Evolutionary conservation across 257 asterid genomes (phyloP), one percentile per base, ranked within the genome.

Genomic region (Echium plantagineum): DNA sequence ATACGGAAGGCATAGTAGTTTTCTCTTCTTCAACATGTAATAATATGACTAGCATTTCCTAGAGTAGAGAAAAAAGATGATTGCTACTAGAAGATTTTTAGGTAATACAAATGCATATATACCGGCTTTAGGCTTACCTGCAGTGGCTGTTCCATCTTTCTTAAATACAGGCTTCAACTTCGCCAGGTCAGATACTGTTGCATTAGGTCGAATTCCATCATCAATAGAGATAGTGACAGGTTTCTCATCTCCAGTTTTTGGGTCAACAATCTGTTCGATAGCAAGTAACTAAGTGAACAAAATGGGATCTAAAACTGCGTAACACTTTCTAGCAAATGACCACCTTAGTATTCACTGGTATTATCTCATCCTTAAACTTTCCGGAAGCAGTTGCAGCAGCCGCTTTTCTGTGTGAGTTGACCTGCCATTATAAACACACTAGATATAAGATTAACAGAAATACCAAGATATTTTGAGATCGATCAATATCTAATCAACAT

Each of bases 21-120:
- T n/a, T n/a, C n/a, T n/a, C n/a, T n/a, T n/a, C n/a, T n/a, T n/a
- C n/a, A n/a, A n/a, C n/a, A n/a, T n/a, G n/a, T n/a, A n/a, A n/a
- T n/a, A n/a, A n/a, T n/a, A n/a, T 89, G 99, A 80, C 99, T 93
- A 60, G 99, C 89, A 65, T 89, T 93, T 68, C 96, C 98, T 93
- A 70, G 61, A 69, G 26, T 24, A 51, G 2, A 38, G 52, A 42
- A 65, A 35, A 24, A 49, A 60, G 65, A 31, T 57, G 60, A 38
- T 61, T 51, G 52, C 62, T 15, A 65, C 17, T 58, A 6, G 17
- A 63, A 38, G 66, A 55, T 38, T 57, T 57, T 61, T 35, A 64
- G 52, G 35, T 70, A 31, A 55, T 53, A 55, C 31, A 48, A 10
- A 47, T 17, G 48, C 21, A 6, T 59, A 19, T 59, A 48, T 24